Percentiles rank a stretch among this genome's conserved stretches.
These are phyloP conservation scores for Lachancea kluyveri DNA, from an alignment of 805 yeast species.

Conservation along the genomic window DNA sequence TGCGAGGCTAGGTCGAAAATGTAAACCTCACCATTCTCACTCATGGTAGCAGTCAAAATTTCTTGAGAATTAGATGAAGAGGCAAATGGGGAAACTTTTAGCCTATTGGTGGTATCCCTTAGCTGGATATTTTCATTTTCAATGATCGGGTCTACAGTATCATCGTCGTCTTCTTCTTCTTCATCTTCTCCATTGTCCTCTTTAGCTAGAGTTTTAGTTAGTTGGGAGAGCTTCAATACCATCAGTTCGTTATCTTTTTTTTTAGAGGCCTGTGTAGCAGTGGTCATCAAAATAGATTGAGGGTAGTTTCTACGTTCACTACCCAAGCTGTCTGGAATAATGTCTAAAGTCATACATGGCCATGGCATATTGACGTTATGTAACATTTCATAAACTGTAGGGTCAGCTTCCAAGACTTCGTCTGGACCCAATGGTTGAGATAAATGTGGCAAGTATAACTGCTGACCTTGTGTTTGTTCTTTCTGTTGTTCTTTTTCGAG, in stretches of 20 bases:
- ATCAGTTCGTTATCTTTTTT: conserved; percentile 85
- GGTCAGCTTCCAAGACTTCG: conserved; percentile 95
- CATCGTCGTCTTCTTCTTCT: conserved; percentile 66
- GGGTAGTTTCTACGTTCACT: conserved; percentile 86
- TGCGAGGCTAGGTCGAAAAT: conserved; percentile 80
- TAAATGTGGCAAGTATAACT: conserved; percentile 78
- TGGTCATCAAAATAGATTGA: conserved; percentile 74
- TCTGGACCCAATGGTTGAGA: conserved; percentile 90
- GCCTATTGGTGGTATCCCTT: conserved; percentile 79
- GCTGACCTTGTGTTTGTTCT: conserved; percentile 32
- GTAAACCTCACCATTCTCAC: conserved; percentile 84
- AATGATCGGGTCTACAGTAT: conserved; percentile 77
- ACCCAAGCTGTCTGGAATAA: conserved; percentile 82
- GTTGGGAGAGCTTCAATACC: conserved; percentile 73
- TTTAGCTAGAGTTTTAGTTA: conserved; percentile 80
- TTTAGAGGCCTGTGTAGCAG: conserved; percentile 90
- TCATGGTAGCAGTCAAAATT: conserved; percentile 79
- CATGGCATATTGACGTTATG: conserved; percentile 92
- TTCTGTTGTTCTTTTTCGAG: conserved; percentile 34
- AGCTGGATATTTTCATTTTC: conserved; percentile 78
- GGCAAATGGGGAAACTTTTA: conserved; percentile 78
- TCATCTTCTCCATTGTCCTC: conserved; percentile 75
- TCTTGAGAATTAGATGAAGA: conserved; percentile 54
- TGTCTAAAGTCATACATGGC: conserved; percentile 92
- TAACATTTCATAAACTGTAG: conserved; percentile 91